Percentiles rank a stretch among this genome's conserved stretches.
Conservation (phyloP, 2,329 filamentous ascomycete species). For the Ustulina deusta region DNA sequence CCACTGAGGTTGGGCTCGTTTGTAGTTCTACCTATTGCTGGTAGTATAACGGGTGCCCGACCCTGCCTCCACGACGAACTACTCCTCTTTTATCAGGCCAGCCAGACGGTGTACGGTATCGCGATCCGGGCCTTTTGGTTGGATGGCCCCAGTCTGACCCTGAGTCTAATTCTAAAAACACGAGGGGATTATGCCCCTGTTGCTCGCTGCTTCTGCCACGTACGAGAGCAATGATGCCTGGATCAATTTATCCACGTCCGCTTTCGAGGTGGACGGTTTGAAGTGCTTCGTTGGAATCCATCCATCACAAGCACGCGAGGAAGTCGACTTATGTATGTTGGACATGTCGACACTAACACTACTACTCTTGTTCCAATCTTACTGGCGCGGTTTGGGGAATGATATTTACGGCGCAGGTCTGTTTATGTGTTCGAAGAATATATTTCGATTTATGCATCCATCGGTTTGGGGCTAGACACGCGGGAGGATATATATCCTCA, state of each 20-base stretch:
- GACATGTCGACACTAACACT: background rate
- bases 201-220: background rate
- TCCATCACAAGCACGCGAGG: slow-evolving; percentile 2
- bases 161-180: background rate
- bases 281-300: background rate
- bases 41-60: background rate
- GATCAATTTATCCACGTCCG: background rate
- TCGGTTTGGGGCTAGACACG: slow-evolving; percentile 5
- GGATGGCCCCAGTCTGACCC: background rate
- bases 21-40: slow-evolving; percentile 9
- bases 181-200: background rate
- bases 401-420: slow-evolving; percentile 18
- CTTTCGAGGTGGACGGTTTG: background rate
- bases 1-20: background rate
- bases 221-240: background rate
- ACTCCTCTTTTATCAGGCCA: background rate
- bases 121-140: background rate
- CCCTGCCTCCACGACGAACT: background rate
- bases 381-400: slow-evolving; percentile 1
- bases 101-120: background rate
- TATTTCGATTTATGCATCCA: slow-evolving; percentile 25
- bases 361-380: slow-evolving; percentile 6
- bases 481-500: background rate
- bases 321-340: background rate
- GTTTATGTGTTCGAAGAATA: slow-evolving; percentile 5